Evolutionary conservation across 2,329 filamentous ascomycete species (phyloP), one percentile per base, ranked within the genome.

Genomic region (Cytospora schulzeri): DNA sequence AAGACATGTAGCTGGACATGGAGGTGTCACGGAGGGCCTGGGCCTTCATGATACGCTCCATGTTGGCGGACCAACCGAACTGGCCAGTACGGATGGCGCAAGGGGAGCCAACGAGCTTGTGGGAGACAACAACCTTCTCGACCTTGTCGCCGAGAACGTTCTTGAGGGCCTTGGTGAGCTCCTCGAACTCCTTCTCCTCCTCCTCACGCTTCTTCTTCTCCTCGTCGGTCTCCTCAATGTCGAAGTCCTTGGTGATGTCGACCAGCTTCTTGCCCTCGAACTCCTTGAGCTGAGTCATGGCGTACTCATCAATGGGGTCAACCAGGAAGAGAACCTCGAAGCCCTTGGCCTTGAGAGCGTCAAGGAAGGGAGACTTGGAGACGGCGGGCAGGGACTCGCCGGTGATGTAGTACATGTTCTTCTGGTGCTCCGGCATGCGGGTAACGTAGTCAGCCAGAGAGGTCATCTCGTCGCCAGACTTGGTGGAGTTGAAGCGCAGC

Each of bases 31-130:
- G 95, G 76, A 99, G 94, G 76, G 95, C 95, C 87, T 99, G 95
- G 31, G 95, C 95, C 91, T 99, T 99, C 95, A 99, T 99, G 89
- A 99, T 99, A 86, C 95, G 95, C 88, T 99, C 95, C 95, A 99
- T 99, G 89, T 99, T 99, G 78, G 95, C 95, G 65, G 94, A 98
- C 95, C 95, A 99, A 83, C 95, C 95, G 81, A 99, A 99, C 84
- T 98, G 95, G 76, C 95, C 95, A 73, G 95, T 99, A 81, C 95
- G 94, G 87, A 99, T 98, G 79, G 95, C 95, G 82, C 95, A 98
- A 76, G 95, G 95, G 70, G 95, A 88, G 77, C 91, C 91, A 73
- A 91, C 88, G 67, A 99, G 89, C 90, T 98, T 98, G 91, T 98
- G 92, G 72, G 90, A 94, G 79, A 99, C 94, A 70, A 99, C 93